Base-by-base conservation (phyloP, 805 yeast species). In the Metschnikowia continentalis region DNA sequence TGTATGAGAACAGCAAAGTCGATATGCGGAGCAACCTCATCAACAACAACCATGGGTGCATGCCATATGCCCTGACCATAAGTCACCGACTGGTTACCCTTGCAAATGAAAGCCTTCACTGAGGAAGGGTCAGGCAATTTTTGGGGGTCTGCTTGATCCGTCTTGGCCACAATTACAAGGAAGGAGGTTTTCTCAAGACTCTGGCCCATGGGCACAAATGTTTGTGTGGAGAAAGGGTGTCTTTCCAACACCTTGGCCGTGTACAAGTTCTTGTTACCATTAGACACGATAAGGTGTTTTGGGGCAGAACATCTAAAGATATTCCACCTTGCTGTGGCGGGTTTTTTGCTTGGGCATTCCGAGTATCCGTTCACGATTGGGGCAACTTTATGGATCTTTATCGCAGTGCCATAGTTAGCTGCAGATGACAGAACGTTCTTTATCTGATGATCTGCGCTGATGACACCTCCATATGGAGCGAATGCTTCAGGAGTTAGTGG, bases 371-470 rank as follows among this genome's bases (percentile, higher is more conserved):
- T 85, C 3, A 67, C 68, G 3, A 87, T 74, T 2, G 89, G 85
- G 1, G 94, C 83, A 4, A 90, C 94, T 54, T 84, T 77, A 54
- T 80, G 81, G 42, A 89, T 66, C 61, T 91, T 91, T 5, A 79
- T 73, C 1, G 97, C 97, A 1, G 97, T 91, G n/a, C 97, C 97
- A 62, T 91, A 90, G 68, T 91, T 91, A 4, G 97, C 97, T 19
- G 78, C 69, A 5, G 78, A 63, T 32, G 76, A 65, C 36, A 66
- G 62, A 17, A 46, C 75, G 1, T 77, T 62, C 35, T 68, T 62
- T 30, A 88, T 72, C 66, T 88, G 95, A 59, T 89, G 87, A 53
- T 79, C 80, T 3, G 95, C 88, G 26, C 94, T 86, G 40, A 90
- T 80, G 10, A 88, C 83, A 0, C 86, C 81, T 1, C 97, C 97